These are phyloP conservation scores for Globisporangium megalacanthum DNA, from an alignment of 352 stramenopile genomes.

Conservation along the genomic window DNA sequence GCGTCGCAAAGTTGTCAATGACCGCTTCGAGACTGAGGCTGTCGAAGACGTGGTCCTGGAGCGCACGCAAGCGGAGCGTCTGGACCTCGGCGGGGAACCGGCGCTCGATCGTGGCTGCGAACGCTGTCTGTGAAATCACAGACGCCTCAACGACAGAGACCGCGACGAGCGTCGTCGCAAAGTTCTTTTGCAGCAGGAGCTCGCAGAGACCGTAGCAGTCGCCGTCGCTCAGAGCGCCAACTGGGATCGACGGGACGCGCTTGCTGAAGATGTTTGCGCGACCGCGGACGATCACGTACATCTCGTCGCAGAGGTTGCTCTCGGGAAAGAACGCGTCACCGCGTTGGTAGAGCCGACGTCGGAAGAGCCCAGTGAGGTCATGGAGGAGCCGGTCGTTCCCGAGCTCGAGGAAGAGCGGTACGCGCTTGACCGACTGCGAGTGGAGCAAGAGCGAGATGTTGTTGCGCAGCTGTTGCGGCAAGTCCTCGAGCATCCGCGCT, in stretches of 20 bases:
- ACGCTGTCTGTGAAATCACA: conserved; percentile 40
- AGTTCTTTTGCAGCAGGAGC: conserved; percentile 54
- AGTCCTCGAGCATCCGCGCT: conserved; percentile 39
- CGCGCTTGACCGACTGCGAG: conserved; percentile 52
- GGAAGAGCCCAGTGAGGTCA: conserved; percentile 67
- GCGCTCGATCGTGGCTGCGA: conserved; percentile 37
- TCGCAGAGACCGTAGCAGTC: conserved; percentile 63
- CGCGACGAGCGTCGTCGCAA: conserved; percentile 41
- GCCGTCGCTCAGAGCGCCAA: conserved; percentile 46
- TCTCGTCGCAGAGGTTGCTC: conserved; percentile 59
- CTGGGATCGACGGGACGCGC: conserved; percentile 25
- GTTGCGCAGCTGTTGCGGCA: conserved; percentile 56
- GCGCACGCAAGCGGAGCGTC: conserved; percentile 25
- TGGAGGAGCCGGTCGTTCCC: conserved; percentile 51
- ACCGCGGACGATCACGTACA: conserved; percentile 62
- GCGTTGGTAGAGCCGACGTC: conserved; percentile 54
- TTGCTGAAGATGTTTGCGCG: conserved; percentile 56
- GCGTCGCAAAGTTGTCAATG: conserved; percentile 39
- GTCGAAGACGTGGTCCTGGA: conserved; percentile 47
- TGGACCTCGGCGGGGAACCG: conserved; percentile 43
- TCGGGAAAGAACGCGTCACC: conserved; percentile 56
- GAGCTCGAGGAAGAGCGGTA: conserved; percentile 52
- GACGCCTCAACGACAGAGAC: conserved; percentile 49
- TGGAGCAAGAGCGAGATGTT: conserved; percentile 71
- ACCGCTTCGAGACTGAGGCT: conserved; percentile 40